A percentile compares a stretch with the other conserved stretches of the same genome.
Conservation (phyloP, 148 eudicot species). For the Fagopyrum esculentum region DNA sequence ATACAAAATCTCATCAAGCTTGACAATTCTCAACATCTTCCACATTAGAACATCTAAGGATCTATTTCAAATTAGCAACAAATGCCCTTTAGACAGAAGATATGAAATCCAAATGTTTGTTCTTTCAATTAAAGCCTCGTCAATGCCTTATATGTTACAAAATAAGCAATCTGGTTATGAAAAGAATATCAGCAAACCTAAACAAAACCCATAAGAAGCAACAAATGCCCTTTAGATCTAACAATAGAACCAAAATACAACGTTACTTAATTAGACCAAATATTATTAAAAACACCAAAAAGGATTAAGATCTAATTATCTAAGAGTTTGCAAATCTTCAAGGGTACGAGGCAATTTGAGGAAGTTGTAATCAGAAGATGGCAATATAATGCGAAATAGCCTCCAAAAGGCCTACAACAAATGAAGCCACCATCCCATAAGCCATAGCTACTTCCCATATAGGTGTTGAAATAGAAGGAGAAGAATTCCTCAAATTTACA, state of each 20-base stretch:
- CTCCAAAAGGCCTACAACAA: slow-evolving; percentile 46
- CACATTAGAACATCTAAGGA: background rate
- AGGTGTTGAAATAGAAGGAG: slow-evolving; percentile 1
- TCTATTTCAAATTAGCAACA: background rate
- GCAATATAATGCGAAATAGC: slow-evolving; percentile 62
- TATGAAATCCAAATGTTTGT: background rate
- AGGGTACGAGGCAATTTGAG: slow-evolving; percentile 79
- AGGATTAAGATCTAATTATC: slow-evolving; percentile 27
- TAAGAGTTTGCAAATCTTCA: slow-evolving; percentile 73
- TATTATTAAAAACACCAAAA: background rate
- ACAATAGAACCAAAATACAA: background rate
- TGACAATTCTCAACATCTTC: background rate
- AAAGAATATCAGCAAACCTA: background rate
- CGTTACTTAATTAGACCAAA: background rate
- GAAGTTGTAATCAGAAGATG: slow-evolving; percentile 89
- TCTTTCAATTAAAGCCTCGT: background rate
- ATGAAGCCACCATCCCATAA: slow-evolving; percentile 48
- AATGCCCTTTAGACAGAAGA: no score
- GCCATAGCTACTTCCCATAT: slow-evolving; percentile 61
- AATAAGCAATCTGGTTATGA: background rate
- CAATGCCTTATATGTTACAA: background rate
- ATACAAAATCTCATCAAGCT: background rate
- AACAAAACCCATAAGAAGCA: background rate
- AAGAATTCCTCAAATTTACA: slow-evolving; percentile 14
- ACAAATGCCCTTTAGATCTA: background rate